These are phyloP conservation scores for Coniochaeta sp. DNA, from an alignment of 2,329 filamentous ascomycete genomes.

Conservation along the genomic window DNA sequence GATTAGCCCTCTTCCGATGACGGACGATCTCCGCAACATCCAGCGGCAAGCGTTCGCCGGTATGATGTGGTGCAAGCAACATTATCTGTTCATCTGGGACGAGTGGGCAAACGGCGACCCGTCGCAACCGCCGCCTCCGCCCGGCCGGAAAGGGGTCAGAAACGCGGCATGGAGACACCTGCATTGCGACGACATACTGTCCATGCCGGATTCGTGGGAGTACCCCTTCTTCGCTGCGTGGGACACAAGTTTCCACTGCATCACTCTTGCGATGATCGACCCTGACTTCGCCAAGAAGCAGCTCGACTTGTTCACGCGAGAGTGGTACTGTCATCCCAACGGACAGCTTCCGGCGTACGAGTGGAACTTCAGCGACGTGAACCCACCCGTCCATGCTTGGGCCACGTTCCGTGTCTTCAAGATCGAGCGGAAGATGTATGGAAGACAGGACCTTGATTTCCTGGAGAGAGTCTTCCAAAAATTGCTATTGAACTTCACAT, in stretches of 20 bases:
- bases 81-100: conserved; percentile 95
- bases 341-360: conserved; percentile 88
- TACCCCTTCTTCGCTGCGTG: conserved; percentile 97
- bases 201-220: conserved; percentile 98
- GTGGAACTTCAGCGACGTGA: conserved; percentile 98
- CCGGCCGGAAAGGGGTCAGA: conserved; percentile 69
- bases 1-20: conserved; percentile 87
- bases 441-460: conserved; percentile 89
- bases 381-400: conserved; percentile 95
- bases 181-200: conserved; percentile 88
- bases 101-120: conserved; percentile 97
- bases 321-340: conserved; percentile 99
- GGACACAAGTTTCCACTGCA: conserved; percentile 96
- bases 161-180: conserved; percentile 93
- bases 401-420: conserved; percentile 94
- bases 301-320: conserved; percentile 87
- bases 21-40: conserved; percentile 88
- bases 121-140: conserved; percentile 75
- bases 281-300: conserved; percentile 98
- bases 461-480: conserved; percentile 96
- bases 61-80: conserved; percentile 98
- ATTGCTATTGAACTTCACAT: conserved; percentile 90
- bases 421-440: conserved; percentile 96
- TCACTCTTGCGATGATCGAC: conserved; percentile 93
- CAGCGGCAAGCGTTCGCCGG: conserved; percentile 90